Evolutionary conservation across 208 protist species (phyloP), one percentile per base, ranked within the genome.

Genomic region (Leishmania aethiopica): DNA sequence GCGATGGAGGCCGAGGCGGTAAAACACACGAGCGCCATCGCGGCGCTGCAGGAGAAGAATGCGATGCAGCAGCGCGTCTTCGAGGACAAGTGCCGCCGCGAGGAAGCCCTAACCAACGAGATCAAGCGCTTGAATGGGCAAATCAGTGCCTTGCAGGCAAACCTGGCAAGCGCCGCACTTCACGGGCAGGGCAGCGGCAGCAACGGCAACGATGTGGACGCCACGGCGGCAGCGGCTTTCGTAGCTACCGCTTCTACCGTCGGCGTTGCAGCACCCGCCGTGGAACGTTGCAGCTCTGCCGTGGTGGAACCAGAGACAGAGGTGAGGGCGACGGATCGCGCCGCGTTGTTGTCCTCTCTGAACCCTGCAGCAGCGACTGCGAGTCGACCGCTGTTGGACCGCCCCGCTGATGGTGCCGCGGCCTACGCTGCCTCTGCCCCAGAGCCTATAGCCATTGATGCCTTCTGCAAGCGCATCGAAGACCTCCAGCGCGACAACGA

Each of bases 31-130:
- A 77, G 69, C 51, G 53, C 60, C 7, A 86, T 93, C 25, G 77
- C 76, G 22, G 83, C 88, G 64, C 88, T 95, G 69, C 83, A 95
- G 78, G 87, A 93, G 51, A 84, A 80, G 69, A 82, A 69, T n/a
- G 83, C 81, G 32, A 91, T 89, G 74, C 88, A 95, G 81, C 86
- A 89, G 76, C 87, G 90, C n/a, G 88, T 90, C 25, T 95, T 92
- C 66, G 92, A 94, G 75, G 88, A 94, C 55, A 95, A 93, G 85
- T 93, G 88, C 79, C 75, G 85, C 37, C 70, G 81, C 42, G 89
- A 94, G 80, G 90, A 92, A 82, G 84, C 82, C 11, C 83, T 95
- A 17, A 57, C 80, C 57, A 67, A 82, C 32, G 79, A 89, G 37
- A 70, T 90, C 7, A 77, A 74, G 72, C 76, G 77, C 22, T 75